Evolutionary conservation across 257 asterid genomes (phyloP).

Genomic region (Ballota nigra): DNA sequence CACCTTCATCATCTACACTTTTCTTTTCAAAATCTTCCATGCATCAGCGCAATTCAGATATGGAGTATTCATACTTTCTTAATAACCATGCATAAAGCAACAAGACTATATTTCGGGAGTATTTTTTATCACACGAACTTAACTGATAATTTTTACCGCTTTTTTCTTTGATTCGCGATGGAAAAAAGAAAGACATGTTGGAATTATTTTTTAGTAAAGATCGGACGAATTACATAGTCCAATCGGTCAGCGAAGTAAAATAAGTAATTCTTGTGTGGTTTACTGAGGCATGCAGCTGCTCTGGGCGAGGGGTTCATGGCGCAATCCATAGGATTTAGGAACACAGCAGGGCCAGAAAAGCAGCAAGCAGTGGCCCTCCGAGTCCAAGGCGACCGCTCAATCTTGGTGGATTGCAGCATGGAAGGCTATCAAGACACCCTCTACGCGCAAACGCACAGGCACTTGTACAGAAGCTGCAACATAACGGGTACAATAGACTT

Average conservation of each 20-base stretch:
- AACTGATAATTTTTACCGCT: too few relatives aligned
- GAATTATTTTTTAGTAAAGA: too few relatives aligned
- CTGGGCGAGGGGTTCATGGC: neutral
- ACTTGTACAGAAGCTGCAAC: neutral
- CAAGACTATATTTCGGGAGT: too few relatives aligned
- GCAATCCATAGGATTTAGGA: neutral
- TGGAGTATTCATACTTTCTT: too few relatives aligned
- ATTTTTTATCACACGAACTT: too few relatives aligned
- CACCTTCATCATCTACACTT: neutral
- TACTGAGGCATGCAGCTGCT: neutral
- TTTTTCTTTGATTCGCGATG: too few relatives aligned
- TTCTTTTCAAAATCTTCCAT: neutral
- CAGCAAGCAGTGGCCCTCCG: slow-evolving; percentile 5
- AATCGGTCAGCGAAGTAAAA: too few relatives aligned
- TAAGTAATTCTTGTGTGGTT: too few relatives aligned
- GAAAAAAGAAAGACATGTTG: too few relatives aligned
- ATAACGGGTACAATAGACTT: neutral
- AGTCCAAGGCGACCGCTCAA: neutral
- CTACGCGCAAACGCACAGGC: neutral
- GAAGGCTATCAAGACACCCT: neutral
- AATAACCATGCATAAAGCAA: too few relatives aligned
- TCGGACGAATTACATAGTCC: too few relatives aligned
- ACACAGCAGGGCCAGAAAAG: slow-evolving; percentile 1
- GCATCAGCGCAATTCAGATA: too few relatives aligned
- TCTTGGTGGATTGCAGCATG: neutral